These are phyloP conservation scores for Eucalyptus urophylla DNA, from an alignment of 345 rosid species.

Conservation along the genomic window DNA sequence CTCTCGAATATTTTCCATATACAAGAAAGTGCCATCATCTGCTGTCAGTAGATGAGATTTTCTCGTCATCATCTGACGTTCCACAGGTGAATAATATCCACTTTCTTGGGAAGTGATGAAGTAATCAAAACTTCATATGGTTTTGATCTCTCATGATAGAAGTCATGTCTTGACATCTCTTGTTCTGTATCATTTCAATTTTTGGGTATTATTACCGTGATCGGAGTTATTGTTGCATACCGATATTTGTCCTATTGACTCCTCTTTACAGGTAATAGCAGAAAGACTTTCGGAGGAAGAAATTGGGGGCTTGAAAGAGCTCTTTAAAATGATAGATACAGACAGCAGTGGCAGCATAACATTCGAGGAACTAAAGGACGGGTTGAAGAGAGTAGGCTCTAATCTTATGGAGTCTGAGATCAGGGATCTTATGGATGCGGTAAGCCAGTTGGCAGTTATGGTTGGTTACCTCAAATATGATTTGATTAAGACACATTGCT, in stretches of 20 bases:
- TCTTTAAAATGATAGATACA: slow-evolving; percentile 92
- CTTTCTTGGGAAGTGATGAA: not conserved
- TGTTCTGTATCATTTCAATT: not conserved
- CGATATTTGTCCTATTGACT: not conserved
- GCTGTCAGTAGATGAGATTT: not conserved
- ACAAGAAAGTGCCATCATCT: not conserved
- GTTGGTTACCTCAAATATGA: not conserved
- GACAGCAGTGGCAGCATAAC: slow-evolving; percentile 91
- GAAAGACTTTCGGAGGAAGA: slow-evolving; percentile 98
- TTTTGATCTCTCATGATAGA: not conserved
- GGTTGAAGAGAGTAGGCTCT: slow-evolving; percentile 80
- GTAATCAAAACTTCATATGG: not conserved
- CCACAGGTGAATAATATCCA: not conserved
- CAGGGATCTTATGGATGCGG: slow-evolving; percentile 89
- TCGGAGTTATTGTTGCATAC: not conserved
- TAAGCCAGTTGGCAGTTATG: slow-evolving; percentile 1
- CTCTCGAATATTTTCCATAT: not conserved
- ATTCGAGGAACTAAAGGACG: slow-evolving; percentile 80
- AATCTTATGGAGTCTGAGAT: slow-evolving; percentile 87
- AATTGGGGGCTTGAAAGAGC: slow-evolving; percentile 87
- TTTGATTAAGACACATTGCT: not conserved
- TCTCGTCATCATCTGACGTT: not conserved
- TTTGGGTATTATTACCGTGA: not conserved
- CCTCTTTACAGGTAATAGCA: slow-evolving; percentile 68
- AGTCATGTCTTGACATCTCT: not conserved